Evolutionary conservation across 192 early-diverging fungal genomes (phyloP).

Genomic region (Allomyces arbusculus): DNA sequence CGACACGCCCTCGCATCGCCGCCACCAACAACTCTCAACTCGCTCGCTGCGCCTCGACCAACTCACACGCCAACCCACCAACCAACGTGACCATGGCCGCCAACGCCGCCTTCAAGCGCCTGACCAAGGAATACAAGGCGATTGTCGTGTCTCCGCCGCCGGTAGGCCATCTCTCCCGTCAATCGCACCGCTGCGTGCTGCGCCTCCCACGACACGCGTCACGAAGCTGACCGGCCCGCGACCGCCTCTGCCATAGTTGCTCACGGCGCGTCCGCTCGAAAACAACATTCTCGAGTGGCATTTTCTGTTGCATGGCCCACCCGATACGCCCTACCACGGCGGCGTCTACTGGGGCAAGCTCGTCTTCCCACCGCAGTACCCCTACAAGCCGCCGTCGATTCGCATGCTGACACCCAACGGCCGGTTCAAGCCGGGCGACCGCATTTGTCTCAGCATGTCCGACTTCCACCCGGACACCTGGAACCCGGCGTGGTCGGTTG

Average conservation of each 20-base stretch:
- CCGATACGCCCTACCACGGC: constrained; percentile 76
- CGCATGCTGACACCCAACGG: constrained; percentile 67
- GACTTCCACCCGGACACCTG: constrained; percentile 85
- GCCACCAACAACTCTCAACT: no score
- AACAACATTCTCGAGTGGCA: constrained; percentile 93
- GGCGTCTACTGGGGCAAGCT: constrained; percentile 92
- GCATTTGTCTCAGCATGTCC: constrained; percentile 89
- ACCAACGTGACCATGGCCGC: constrained; percentile 39
- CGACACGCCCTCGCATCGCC: no score
- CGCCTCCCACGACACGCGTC: not conserved
- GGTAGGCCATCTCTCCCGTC: constrained; percentile 8
- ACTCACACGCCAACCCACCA: no score
- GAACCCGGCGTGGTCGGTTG: constrained; percentile 95
- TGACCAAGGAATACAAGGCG: constrained; percentile 59
- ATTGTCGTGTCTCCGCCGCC: constrained; percentile 23
- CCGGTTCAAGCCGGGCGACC: constrained; percentile 77
- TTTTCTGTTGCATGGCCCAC: constrained; percentile 38
- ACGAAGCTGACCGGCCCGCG: not conserved
- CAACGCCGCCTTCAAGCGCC: constrained; percentile 49
- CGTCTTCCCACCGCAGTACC: constrained; percentile 86
- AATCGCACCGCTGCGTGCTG: not conserved
- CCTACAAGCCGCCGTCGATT: constrained; percentile 76
- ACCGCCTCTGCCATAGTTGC: constrained; percentile 38
- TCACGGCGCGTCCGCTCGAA: constrained; percentile 80
- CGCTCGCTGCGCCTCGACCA: no score